Percentiles rank a stretch among this genome's conserved stretches.
phyloP scores from a whole-genome alignment of 2,329 filamentous ascomycete species.

The Blastomyces parvus region DNA sequence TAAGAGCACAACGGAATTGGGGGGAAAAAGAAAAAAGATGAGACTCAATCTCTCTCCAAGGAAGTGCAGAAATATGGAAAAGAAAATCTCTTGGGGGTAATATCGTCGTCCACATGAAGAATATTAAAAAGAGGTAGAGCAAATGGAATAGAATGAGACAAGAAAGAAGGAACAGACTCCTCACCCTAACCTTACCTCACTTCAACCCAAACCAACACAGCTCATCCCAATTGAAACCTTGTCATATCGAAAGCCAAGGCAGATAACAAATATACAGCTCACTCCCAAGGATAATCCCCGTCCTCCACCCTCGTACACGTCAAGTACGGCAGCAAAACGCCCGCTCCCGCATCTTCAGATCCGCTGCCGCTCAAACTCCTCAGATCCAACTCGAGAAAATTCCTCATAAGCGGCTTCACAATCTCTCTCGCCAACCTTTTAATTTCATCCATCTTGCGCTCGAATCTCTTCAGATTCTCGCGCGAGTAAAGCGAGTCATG shows the following conservation, averaged over 20 bases:
- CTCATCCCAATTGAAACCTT: background rate
- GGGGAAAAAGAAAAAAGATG: background rate
- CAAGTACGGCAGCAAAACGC: slow-evolving; percentile 46
- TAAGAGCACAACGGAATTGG: background rate
- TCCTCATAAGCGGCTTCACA: slow-evolving; percentile 77
- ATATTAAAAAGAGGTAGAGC: slow-evolving; percentile 1
- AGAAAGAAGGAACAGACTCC: slow-evolving; percentile 5
- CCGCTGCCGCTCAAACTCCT: slow-evolving; percentile 27
- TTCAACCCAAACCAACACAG: background rate
- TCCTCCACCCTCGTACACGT: slow-evolving; percentile 56
- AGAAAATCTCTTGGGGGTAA: background rate
- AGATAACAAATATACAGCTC: slow-evolving; percentile 9
- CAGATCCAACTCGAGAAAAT: slow-evolving; percentile 71
- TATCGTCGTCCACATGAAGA: slow-evolving; percentile 6
- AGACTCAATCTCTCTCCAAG: slow-evolving; percentile 4
- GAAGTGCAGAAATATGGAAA: slow-evolving; percentile 1
- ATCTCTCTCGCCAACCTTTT: slow-evolving; percentile 74
- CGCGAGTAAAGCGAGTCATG: slow-evolving; percentile 58
- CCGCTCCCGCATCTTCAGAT: slow-evolving; percentile 17
- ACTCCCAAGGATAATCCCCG: slow-evolving; percentile 54
- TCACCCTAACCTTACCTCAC: background rate
- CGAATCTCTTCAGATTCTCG: slow-evolving; percentile 77
- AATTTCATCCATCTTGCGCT: slow-evolving; percentile 78
- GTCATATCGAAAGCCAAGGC: background rate
- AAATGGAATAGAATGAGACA: slow-evolving; percentile 1